phyloP scores from a whole-genome alignment of 2,329 filamentous ascomycete genomes.

The Exophiala sp. region DNA sequence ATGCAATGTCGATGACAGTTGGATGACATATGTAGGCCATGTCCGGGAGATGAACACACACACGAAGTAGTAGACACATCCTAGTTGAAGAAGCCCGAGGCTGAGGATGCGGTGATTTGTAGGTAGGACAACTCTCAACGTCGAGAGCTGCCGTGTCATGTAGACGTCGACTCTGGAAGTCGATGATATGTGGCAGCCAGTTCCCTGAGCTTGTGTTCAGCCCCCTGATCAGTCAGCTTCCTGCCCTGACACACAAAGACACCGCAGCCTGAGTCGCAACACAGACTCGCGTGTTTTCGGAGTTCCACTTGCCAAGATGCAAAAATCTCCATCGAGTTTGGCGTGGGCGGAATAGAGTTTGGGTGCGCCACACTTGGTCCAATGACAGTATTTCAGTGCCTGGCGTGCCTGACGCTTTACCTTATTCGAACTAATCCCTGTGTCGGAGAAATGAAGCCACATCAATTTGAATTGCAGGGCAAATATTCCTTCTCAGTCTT shows the following conservation, averaged over 20 bases:
- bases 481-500: constrained; percentile 1
- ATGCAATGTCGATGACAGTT: constrained; percentile 15
- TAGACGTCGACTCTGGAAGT: too few species aligned
- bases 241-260: too few species aligned
- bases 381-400: constrained; percentile 5
- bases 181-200: neutral
- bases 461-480: constrained; percentile 1
- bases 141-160: too few species aligned
- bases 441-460: constrained; percentile 14
- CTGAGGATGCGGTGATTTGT: too few species aligned
- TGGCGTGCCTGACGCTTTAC: constrained; percentile 9
- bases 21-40: constrained; percentile 6
- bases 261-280: neutral
- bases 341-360: neutral
- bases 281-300: neutral
- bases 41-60: constrained; percentile 1
- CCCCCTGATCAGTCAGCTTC: neutral
- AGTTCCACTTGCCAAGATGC: constrained; percentile 1
- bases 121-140: too few species aligned
- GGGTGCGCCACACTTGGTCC: neutral
- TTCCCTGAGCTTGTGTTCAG: neutral
- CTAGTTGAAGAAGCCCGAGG: neutral
- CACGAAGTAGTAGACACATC: neutral
- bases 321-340: neutral
- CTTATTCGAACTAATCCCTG: neutral